These are phyloP conservation scores for Alectoria sarmentosa DNA, from an alignment of 495 filamentous ascomycete genomes.

Conservation along the genomic window DNA sequence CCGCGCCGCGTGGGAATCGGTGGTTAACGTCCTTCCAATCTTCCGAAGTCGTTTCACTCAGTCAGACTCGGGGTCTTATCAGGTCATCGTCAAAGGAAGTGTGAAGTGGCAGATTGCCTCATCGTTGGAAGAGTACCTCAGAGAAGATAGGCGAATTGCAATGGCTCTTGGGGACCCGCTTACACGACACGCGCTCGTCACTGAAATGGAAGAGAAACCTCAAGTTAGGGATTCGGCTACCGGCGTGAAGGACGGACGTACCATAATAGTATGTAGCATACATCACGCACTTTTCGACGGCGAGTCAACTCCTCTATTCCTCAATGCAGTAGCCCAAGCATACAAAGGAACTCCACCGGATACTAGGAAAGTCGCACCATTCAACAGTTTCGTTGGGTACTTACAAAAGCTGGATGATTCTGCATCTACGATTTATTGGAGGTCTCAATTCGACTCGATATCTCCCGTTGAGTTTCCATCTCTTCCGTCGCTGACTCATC, in stretches of 20 bases:
- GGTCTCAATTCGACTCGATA: constrained; percentile 42
- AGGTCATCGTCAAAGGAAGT: constrained; percentile 48
- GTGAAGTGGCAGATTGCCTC: constrained; percentile 34
- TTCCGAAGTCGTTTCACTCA: constrained; percentile 52
- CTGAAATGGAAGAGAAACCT: not conserved
- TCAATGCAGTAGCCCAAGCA: constrained; percentile 55
- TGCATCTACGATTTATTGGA: constrained; percentile 39
- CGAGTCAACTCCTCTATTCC: constrained; percentile 50
- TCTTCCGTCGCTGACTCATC: constrained; percentile 28
- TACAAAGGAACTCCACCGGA: constrained; percentile 38
- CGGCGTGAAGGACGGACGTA: constrained; percentile 35
- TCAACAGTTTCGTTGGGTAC: constrained; percentile 37
- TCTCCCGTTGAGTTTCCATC: constrained; percentile 43
- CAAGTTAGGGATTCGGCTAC: constrained; percentile 26
- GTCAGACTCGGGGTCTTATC: constrained; percentile 39
- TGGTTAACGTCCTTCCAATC: constrained; percentile 43
- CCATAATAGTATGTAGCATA: constrained; percentile 53
- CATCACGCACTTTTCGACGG: constrained; percentile 71
- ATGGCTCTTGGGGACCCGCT: constrained; percentile 50
- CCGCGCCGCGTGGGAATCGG: constrained; percentile 46
- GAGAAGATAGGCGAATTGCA: constrained; percentile 35
- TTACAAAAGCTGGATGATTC: constrained; percentile 33
- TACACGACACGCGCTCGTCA: constrained; percentile 48
- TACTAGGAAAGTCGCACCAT: constrained; percentile 24
- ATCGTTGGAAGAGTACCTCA: not conserved